phyloP scores from a whole-genome alignment of 306 rosid species.

The Castanospermum australe region DNA sequence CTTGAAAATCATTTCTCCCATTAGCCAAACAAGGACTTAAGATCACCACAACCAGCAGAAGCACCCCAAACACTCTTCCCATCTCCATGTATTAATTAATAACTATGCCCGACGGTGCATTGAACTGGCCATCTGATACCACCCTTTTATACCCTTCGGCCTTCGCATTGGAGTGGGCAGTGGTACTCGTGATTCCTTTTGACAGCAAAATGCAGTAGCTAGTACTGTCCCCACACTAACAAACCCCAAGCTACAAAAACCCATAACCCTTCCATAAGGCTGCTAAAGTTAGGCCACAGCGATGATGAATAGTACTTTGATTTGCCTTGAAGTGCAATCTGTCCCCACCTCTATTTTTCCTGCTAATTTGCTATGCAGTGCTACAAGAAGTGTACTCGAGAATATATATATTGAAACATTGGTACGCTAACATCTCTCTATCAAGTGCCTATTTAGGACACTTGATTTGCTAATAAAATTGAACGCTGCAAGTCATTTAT shows the following conservation, averaged over 20 bases:
- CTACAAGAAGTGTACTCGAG: neutral
- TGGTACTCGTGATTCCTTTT: neutral
- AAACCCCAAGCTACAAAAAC: conserved; percentile 2
- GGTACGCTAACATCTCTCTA: neutral
- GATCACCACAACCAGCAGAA: conserved; percentile 12
- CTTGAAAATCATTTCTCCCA: conserved; percentile 7
- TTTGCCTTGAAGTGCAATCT: conserved; percentile 38
- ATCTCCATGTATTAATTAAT: neutral
- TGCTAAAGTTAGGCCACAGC: conserved; percentile 26
- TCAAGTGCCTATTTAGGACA: neutral
- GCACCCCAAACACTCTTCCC: conserved; percentile 19
- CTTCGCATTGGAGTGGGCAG: conserved; percentile 16
- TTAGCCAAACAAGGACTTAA: conserved; percentile 32
- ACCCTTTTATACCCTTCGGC: conserved; percentile 33
- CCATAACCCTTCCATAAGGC: conserved; percentile 21
- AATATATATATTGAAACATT: neutral
- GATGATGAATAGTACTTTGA: conserved; percentile 23
- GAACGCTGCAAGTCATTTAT: neutral
- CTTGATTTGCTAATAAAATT: too few relatives aligned
- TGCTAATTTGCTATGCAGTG: neutral
- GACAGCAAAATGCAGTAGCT: neutral
- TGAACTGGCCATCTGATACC: neutral
- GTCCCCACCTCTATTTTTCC: conserved; percentile 27
- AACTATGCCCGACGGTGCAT: neutral
- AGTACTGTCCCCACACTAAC: conserved; percentile 35